Base-by-base conservation (phyloP, 1,139 yeast species). In the Suhomyces bribrorum region DNA sequence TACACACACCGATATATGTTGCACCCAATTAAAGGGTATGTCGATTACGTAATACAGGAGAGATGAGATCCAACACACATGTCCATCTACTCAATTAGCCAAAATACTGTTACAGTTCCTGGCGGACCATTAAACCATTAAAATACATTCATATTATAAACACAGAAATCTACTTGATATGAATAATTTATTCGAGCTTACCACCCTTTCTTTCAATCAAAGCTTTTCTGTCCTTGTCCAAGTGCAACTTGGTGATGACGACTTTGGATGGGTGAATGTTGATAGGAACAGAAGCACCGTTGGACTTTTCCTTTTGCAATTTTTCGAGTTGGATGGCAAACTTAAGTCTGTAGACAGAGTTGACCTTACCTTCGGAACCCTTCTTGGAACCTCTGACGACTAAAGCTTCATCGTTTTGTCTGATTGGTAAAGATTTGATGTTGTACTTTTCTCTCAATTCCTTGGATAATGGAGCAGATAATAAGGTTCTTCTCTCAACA, bases 401-500 rank as follows among this genome's bases (percentile, higher is more conserved):
- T 61, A 79, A 72, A 62, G 94, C 96, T 75, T 86, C 92, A 73
- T 94, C 99, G 61, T 90, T 95, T 79, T 87, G 86, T 85, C 97
- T 94, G 82, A 94, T 84, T 75, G 99, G 99, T 61, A 94, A 79
- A 59, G 97, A 79, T 73, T 83, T 88, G 78, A 92, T 80, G 75
- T 89, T 89, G 88, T 89, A 92, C 81, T 94, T 86, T 73, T 85
- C 94, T 76, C 95, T 87, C 78, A 94, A 87, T 80, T 94, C 98
- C 84, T 94, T 92, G 64, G 98, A 92, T 67, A 94, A 85, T 66
- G 98, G 97, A 73, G 98, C 98, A 65, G 97, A 86, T 84, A 94
- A 79, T 75, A 94, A 79, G 61, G 76, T 79, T 79, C 98, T 89
- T 81, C 97, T 89, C 69, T 79, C 89, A 59, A 92, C 86, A 58